Evolutionary conservation across 176 grass and related monocot species (phyloP).

Genomic region (Avena atlantica): DNA sequence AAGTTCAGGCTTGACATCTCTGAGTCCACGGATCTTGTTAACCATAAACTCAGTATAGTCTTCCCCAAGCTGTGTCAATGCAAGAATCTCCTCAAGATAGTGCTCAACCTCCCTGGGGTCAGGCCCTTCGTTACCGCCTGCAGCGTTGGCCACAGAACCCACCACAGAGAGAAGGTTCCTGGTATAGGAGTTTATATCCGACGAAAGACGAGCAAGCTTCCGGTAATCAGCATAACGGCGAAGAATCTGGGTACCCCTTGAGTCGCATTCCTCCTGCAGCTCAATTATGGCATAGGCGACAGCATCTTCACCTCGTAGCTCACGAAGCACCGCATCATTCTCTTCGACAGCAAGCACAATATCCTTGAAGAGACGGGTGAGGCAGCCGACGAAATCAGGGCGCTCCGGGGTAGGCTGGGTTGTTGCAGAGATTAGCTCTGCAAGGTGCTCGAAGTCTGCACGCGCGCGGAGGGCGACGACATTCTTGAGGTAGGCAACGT

Average conservation of each 20-base stretch:
- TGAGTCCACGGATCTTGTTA: slow-evolving; percentile 79
- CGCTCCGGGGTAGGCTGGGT: slow-evolving; percentile 40
- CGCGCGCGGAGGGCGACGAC: slow-evolving; percentile 76
- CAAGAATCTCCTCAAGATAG: slow-evolving; percentile 89
- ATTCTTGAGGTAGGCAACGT: slow-evolving; percentile 84
- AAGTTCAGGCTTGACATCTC: slow-evolving; percentile 69
- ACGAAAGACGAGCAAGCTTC: slow-evolving; percentile 62
- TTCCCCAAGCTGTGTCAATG: slow-evolving; percentile 90
- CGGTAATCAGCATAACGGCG: slow-evolving; percentile 76
- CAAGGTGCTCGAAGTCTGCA: slow-evolving; percentile 82
- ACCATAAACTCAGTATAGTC: slow-evolving; percentile 96
- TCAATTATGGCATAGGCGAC: slow-evolving; percentile 86
- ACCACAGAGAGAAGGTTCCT: slow-evolving; percentile 80
- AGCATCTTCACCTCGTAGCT: slow-evolving; percentile 80
- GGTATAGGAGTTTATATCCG: slow-evolving; percentile 90
- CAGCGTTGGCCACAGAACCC: slow-evolving; percentile 51
- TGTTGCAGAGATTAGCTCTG: slow-evolving; percentile 47
- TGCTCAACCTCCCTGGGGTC: slow-evolving; percentile 81
- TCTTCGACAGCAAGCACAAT: slow-evolving; percentile 89
- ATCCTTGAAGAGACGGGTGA: slow-evolving; percentile 88
- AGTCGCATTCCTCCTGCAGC: slow-evolving; percentile 95
- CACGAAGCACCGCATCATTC: slow-evolving; percentile 79
- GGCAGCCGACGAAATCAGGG: slow-evolving; percentile 80
- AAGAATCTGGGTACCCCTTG: slow-evolving; percentile 82
- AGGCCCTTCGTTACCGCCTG: slow-evolving; percentile 65